Evolutionary conservation across 2,329 filamentous ascomycete species (phyloP), one percentile per base, ranked within the genome.

Genomic region (Phialophora macrospora): DNA sequence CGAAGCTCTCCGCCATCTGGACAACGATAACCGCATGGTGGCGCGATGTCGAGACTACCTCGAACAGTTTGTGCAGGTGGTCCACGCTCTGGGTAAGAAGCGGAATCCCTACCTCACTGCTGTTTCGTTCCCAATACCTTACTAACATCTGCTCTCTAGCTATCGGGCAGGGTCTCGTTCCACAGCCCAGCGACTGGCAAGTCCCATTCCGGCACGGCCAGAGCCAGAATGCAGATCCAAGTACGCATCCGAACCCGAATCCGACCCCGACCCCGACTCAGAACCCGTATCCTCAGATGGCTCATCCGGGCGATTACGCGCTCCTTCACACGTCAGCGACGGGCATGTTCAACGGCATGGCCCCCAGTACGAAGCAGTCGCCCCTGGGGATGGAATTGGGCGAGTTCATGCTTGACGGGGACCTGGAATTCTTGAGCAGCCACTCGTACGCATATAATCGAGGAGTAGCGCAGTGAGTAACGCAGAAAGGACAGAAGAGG

Each of bases 361-460:
- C 54, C 2, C 26, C 44, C 7, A 55, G 46, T n/a, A 64, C 32
- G 44, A 58, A 64, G 26, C 55, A 64, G 14, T 73, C 72, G 1
- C 73, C 75, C 6, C 67, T 77, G 38, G 73, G 75, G 0, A 72
- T 76, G 69, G 77, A 78, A 49, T 65, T 77, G 24, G 75, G 77
- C 1, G 76, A 78, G 64, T 79, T 79, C 55, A 74, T 79, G 72
- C 65, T 78, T 41, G 76, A 78, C 55, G 73, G 73, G 14, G 75
- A 77, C 64, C 66, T 77, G 1, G 60, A 64, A 9, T 55, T 58
- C 14, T 11, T 64, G 55, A 64, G 28, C 9, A 56, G 48, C n/a
- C 54, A 64, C 14, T 64, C 62, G 8, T 64, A 44, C 17, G 55
- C 62, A 5, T 64, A 64, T 48, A 59, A 54, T n/a, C 62, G 62